Evolutionary conservation across 2,329 filamentous ascomycete species (phyloP).

Genomic region (Aureobasidium sp.): DNA sequence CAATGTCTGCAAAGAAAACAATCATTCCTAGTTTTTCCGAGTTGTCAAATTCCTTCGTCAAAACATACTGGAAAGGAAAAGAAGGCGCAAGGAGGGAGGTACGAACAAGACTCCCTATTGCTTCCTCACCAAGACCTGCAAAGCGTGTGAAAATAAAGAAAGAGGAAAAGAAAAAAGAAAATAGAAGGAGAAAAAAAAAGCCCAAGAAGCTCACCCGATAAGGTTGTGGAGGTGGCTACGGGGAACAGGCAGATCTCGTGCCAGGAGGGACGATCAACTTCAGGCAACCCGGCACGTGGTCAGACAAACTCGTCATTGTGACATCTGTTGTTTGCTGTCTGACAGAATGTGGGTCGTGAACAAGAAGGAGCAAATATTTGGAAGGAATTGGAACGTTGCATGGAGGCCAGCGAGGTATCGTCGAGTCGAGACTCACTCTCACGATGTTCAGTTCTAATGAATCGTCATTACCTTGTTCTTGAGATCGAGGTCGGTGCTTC

Average conservation of each 20-base stretch:
- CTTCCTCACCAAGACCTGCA: too few relatives aligned
- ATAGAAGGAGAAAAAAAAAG: neutral
- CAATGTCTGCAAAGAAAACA: neutral
- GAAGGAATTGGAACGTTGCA: neutral
- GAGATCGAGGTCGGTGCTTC: neutral
- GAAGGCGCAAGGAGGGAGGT: too few relatives aligned
- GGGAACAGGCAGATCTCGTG: neutral
- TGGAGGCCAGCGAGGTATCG: neutral
- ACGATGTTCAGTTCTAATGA: neutral
- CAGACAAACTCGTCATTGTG: neutral
- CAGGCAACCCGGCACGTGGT: constrained; percentile 5
- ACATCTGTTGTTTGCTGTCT: neutral
- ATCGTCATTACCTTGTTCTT: neutral
- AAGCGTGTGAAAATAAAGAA: neutral
- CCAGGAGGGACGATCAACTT: neutral
- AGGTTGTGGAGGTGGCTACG: constrained; percentile 5
- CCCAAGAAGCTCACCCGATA: neutral
- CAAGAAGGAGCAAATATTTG: neutral
- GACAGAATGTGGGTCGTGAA: neutral
- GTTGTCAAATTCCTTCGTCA: neutral
- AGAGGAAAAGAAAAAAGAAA: neutral
- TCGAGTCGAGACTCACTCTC: neutral
- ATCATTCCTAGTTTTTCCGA: neutral
- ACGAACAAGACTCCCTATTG: neutral
- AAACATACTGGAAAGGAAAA: neutral